These are phyloP conservation scores for Aureobasidium sp. DNA, from an alignment of 2,329 filamentous ascomycete species.

Conservation along the genomic window DNA sequence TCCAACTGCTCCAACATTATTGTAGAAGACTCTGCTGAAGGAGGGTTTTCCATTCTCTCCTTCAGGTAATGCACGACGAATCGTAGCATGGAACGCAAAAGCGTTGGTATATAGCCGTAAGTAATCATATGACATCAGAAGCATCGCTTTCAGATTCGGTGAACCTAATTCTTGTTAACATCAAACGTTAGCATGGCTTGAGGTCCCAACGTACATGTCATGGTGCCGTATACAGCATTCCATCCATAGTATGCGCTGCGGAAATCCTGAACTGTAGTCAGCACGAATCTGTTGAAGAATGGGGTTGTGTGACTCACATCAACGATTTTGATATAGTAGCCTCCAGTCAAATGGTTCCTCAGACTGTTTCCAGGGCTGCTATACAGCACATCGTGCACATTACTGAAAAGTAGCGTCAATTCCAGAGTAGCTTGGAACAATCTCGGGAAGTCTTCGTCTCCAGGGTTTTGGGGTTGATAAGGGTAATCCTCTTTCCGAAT, in stretches of 20 bases:
- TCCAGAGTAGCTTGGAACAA: slow-evolving; percentile 67
- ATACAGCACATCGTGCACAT: slow-evolving; percentile 67
- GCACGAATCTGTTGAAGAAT: background rate
- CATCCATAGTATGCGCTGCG: slow-evolving; percentile 61
- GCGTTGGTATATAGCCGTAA: slow-evolving; percentile 67
- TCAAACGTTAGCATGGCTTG: background rate
- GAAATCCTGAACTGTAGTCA: slow-evolving; percentile 45
- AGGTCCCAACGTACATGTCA: slow-evolving; percentile 47
- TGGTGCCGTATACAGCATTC: slow-evolving; percentile 62
- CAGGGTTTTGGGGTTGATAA: slow-evolving; percentile 50
- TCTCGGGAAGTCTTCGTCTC: slow-evolving; percentile 59
- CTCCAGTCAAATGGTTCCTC: slow-evolving; percentile 62
- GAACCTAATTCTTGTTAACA: slow-evolving; percentile 41
- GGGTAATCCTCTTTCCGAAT: slow-evolving; percentile 62
- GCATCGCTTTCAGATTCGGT: slow-evolving; percentile 57
- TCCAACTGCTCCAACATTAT: slow-evolving; percentile 43
- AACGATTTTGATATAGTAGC: slow-evolving; percentile 64
- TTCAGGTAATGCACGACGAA: slow-evolving; percentile 38
- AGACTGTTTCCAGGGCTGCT: slow-evolving; percentile 63
- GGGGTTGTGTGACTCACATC: slow-evolving; percentile 34
- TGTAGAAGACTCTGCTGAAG: slow-evolving; percentile 40
- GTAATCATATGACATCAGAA: slow-evolving; percentile 67
- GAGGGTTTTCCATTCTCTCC: slow-evolving; percentile 29
- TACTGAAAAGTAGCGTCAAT: slow-evolving; percentile 64
- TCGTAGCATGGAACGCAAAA: slow-evolving; percentile 68